These are phyloP conservation scores for Raddia distichophylla DNA, from an alignment of 176 grass and related monocot genomes.

Conservation along the genomic window DNA sequence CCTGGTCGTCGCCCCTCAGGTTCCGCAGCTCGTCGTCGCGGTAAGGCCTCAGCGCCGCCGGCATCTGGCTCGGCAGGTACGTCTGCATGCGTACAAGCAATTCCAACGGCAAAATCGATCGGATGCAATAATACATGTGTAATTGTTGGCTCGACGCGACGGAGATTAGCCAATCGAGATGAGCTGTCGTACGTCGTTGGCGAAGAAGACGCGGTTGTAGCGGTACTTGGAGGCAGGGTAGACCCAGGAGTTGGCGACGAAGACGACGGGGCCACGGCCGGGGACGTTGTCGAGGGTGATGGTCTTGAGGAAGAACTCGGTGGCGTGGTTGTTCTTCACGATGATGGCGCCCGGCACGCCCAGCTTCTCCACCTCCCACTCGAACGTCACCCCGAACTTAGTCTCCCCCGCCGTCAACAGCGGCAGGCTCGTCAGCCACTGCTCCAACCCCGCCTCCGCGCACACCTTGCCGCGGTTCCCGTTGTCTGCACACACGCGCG, in stretches of 20 bases:
- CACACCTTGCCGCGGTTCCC: constrained; percentile 44
- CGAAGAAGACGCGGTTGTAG: constrained; percentile 55
- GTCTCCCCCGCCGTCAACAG: constrained; percentile 38
- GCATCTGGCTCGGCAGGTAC: constrained; percentile 46
- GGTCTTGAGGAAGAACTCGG: constrained; percentile 57
- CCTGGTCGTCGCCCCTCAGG: constrained; percentile 47
- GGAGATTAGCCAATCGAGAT: not conserved
- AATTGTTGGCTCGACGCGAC: not conserved
- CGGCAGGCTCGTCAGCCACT: constrained; percentile 37
- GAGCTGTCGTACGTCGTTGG: constrained; percentile 40
- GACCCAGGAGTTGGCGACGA: constrained; percentile 59
- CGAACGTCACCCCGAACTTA: constrained; percentile 42
- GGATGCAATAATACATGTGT: not conserved
- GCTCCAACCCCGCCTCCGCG: constrained; percentile 35
- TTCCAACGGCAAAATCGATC: not conserved
- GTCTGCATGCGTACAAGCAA: constrained; percentile 12
- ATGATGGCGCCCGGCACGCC: constrained; percentile 47
- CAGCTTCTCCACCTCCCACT: constrained; percentile 46
- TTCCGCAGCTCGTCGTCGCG: constrained; percentile 46
- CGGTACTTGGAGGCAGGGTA: constrained; percentile 37
- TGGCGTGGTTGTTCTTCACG: constrained; percentile 47
- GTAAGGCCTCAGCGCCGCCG: constrained; percentile 41
- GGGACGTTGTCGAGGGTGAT: constrained; percentile 48
- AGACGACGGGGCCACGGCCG: constrained; percentile 42
- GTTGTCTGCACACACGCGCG: constrained; percentile 15